A percentile compares a stretch with the other conserved stretches of the same genome.
These are phyloP conservation scores for Alternaria solani DNA, from an alignment of 2,329 filamentous ascomycete species.

Conservation along the genomic window DNA sequence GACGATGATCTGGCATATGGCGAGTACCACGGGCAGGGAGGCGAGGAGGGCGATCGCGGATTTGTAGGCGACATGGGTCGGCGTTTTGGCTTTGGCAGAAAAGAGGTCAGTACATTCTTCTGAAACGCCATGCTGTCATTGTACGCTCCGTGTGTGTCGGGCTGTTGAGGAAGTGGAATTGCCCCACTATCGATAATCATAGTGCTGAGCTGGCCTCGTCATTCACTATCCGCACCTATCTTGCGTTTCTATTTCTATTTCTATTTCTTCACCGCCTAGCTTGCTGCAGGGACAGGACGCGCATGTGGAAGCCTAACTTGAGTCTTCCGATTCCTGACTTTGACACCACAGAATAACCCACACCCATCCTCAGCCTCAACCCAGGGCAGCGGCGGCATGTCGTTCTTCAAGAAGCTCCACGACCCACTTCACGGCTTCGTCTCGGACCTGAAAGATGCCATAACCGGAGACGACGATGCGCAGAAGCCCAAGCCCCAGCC, in stretches of 20 bases:
- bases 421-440: constrained; percentile 60
- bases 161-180: constrained; percentile 20
- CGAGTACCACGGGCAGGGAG: constrained; percentile 54
- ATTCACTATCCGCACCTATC: constrained; percentile 10
- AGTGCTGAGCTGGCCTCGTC: constrained; percentile 20
- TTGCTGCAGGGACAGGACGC: constrained; percentile 3
- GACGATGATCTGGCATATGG: constrained; percentile 66
- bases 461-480: constrained; percentile 57
- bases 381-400: constrained; percentile 45
- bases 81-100: constrained; percentile 51
- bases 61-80: constrained; percentile 62
- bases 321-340: constrained; percentile 2
- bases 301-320: constrained; percentile 1
- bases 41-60: constrained; percentile 57
- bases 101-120: constrained; percentile 38
- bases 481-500: constrained; percentile 54
- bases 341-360: constrained; percentile 27
- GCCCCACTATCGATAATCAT: constrained; percentile 18
- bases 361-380: constrained; percentile 37
- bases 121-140: constrained; percentile 30
- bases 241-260: constrained; percentile 5
- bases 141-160: constrained; percentile 20
- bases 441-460: constrained; percentile 59
- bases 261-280: constrained; percentile 9
- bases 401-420: constrained; percentile 65